Base-by-base conservation (phyloP, 805 yeast species). In the Wickerhamiella nectarea region DNA sequence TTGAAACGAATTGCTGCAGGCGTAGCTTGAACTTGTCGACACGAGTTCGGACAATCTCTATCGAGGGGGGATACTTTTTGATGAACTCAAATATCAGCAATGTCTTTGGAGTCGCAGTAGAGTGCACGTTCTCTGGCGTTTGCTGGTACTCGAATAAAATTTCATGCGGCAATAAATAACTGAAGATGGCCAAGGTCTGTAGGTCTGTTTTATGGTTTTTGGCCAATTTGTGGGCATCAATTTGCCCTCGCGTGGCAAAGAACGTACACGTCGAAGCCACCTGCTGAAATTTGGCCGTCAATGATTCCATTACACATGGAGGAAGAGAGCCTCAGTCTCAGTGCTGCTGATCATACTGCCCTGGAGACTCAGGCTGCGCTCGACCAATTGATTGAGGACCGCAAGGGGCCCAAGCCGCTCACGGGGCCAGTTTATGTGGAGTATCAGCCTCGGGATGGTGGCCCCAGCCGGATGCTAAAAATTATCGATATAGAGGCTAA, bases 61-160 rank as follows among this genome's bases (percentile, higher is more conserved):
- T 42, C 53, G 65, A 51, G 53, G 71, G 56, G 46, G 28, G 53
- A 56, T 11, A 57, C 69, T 66, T 11, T 80, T 87, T 94, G 14
- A 74, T 67, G 58, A 87, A 83, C 50, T 80, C 87, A 55, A 87
- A 80, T 1, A 83, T 66, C 21, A 87, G 64, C 7, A 82, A 54
- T 50, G 78, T 86, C 17, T 64, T 58, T 10, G 63, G 63, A 1
- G 52, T 54, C 6, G 52, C 55, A 12, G 58, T 61, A 12, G 48
- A 54, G 3, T 61, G 63, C 8, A 59, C 43, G 36, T 64, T 61
- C 47, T 72, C 69, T 17, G 75, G 60, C 37, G 72, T 85, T 57
- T 87, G 95, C 36, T 80, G 76, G 57, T 82, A 87, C 41, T 76
- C 81, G 53, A 78, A 77, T 2, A 75, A 63, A 10, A 82, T 72